These are phyloP conservation scores for Escallonia rubra DNA, from an alignment of 129 eudicot genomes.

Conservation along the genomic window DNA sequence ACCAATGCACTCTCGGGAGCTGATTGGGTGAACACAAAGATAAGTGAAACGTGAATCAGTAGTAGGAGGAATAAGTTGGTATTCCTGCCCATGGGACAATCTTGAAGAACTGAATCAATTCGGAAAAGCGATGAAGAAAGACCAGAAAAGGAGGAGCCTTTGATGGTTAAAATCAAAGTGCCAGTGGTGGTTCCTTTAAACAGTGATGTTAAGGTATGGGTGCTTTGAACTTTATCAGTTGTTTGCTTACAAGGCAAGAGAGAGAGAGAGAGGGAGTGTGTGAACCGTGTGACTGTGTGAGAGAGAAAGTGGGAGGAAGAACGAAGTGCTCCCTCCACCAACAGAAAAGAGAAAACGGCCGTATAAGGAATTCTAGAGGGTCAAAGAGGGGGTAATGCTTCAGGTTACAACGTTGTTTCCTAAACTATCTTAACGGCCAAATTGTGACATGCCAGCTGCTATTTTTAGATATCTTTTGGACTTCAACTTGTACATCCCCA, in stretches of 20 bases:
- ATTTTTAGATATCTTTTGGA: no score
- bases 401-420: not conserved
- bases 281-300: constrained; percentile 12
- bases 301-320: not conserved
- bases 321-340: not conserved
- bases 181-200: not conserved
- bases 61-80: constrained; percentile 1
- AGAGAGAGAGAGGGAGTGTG: constrained; percentile 13
- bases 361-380: not conserved
- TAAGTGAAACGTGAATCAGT: constrained; percentile 9
- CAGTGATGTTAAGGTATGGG: not conserved
- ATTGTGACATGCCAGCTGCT: no score
- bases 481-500: no score
- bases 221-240: not conserved
- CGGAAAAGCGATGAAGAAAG: no score
- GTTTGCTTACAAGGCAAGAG: constrained; percentile 46
- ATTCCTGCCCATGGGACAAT: not conserved
- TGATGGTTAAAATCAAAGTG: not conserved
- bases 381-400: not conserved
- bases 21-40: constrained; percentile 33
- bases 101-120: not conserved
- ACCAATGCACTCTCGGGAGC: constrained; percentile 54
- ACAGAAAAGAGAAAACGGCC: not conserved
- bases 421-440: not conserved
- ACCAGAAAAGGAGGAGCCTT: no score